Evolutionary conservation across 192 early-diverging fungal genomes (phyloP), one percentile per base, ranked within the genome.

Genomic region (Rhizophagus clarus): DNA sequence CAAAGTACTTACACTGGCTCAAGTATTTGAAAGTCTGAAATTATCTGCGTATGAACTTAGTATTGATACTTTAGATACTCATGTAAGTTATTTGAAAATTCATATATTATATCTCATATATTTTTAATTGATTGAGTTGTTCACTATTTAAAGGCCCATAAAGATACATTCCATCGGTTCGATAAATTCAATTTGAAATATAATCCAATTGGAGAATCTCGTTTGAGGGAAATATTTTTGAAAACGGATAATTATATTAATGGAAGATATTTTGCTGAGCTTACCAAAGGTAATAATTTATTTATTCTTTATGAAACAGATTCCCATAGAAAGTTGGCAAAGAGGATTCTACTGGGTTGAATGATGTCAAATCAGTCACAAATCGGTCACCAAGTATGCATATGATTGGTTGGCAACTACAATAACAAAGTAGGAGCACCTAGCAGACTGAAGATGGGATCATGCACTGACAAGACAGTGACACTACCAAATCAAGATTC

Each of bases 111-210:
- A 0, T 34, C 15, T 40, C 29, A 49, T 73, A 9, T 24, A 29
- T 37, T 15, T n/a, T 15, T 31, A 17, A 76, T 22, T 60, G n/a
- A 8, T 77, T 45, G 11, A 1, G 11, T 45, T 12, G 42, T 45
- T 14, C 42, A 11, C 42, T 45, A 11, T 45, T 45, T 81, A 73
- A 68, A 86, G 89, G 95, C 96, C 1, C 96, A 98, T 88, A 96
- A 96, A 72, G 95, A 96, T 86, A 95, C 96, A 3, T 98, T 97
- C 88, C 96, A 98, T 86, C 88, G 95, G 51, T 97, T 98, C 76
- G 97, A 97, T 87, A 97, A 97, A 84, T 98, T 98, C 88, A 98
- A 98, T 81, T 84, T 96, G 29, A 97, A 98, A 83, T 98, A 98
- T 83, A 97, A 97, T 76, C 97, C 97, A 11, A 88, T 98, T 64